Conservation (phyloP, 2,329 filamentous ascomycete genomes). For the Colletotrichum sp. region DNA sequence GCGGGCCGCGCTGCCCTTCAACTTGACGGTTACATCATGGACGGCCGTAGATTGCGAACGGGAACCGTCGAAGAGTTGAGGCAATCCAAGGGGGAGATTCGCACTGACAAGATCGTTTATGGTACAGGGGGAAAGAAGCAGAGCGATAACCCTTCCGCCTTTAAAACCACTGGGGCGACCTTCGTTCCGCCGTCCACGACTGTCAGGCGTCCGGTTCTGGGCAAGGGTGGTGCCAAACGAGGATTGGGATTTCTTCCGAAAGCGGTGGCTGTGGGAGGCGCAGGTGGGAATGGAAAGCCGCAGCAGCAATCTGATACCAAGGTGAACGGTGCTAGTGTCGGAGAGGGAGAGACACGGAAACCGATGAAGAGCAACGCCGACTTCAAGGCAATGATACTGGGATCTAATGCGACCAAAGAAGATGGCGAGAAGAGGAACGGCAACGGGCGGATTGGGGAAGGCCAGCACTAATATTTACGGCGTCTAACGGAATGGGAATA, state of each 20-base stretch:
- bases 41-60: conserved; percentile 57
- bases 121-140: conserved; percentile 32
- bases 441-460: conserved; percentile 1
- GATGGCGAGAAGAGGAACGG: background rate
- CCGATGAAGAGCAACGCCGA: conserved; percentile 60
- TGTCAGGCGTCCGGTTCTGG: conserved; percentile 48
- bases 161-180: conserved; percentile 27
- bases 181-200: conserved; percentile 51
- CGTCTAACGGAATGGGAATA: conserved; percentile 2
- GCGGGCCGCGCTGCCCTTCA: conserved; percentile 75
- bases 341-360: conserved; percentile 24
- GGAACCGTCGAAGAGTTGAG: conserved; percentile 62
- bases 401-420: conserved; percentile 5
- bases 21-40: conserved; percentile 61
- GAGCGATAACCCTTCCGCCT: conserved; percentile 24
- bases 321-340: conserved; percentile 30
- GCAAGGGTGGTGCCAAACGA: conserved; percentile 42
- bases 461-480: conserved; percentile 13
- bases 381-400: conserved; percentile 59
- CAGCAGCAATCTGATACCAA: conserved; percentile 19
- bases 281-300: background rate
- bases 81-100: conserved; percentile 50
- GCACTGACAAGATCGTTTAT: conserved; percentile 45
- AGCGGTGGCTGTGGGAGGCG: conserved; percentile 21
- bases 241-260: conserved; percentile 48